Conservation (phyloP, 331 rosid genomes). For the Stylosanthes scabra region DNA sequence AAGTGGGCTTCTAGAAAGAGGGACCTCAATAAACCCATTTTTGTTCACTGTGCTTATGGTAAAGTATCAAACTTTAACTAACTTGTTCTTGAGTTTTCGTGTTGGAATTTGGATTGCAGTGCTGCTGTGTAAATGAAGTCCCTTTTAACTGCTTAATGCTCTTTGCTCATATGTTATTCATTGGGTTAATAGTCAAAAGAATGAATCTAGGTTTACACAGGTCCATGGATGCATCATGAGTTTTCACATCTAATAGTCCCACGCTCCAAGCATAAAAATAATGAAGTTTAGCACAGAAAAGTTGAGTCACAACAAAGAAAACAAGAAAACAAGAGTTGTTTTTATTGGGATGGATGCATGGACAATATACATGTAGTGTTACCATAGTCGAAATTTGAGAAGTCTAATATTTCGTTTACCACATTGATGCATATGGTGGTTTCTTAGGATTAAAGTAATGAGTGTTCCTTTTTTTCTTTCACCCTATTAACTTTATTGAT, state of each 20-base stretch:
- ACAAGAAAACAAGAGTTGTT: too few relatives aligned
- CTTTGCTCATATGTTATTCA: not conserved
- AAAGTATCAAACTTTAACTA: conserved; percentile 3
- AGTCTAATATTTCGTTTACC: too few relatives aligned
- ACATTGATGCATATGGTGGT: too few relatives aligned
- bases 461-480: not conserved
- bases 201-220: too few relatives aligned
- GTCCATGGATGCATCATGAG: too few relatives aligned
- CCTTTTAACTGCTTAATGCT: conserved; percentile 11
- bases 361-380: too few relatives aligned
- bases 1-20: conserved; percentile 81
- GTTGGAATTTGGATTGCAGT: conserved; percentile 14
- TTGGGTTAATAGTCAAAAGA: not conserved
- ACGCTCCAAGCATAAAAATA: too few relatives aligned
- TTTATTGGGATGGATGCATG: too few relatives aligned
- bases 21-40: conserved; percentile 69
- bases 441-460: not conserved
- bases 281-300: too few relatives aligned
- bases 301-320: too few relatives aligned
- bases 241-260: too few relatives aligned
- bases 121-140: not conserved
- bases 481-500: not conserved
- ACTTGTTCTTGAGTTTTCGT: not conserved
- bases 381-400: too few relatives aligned
- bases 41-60: conserved; percentile 94